Evolutionary conservation across 2,329 filamentous ascomycete genomes (phyloP).

Genomic region (Colletotrichum eremochloae): DNA sequence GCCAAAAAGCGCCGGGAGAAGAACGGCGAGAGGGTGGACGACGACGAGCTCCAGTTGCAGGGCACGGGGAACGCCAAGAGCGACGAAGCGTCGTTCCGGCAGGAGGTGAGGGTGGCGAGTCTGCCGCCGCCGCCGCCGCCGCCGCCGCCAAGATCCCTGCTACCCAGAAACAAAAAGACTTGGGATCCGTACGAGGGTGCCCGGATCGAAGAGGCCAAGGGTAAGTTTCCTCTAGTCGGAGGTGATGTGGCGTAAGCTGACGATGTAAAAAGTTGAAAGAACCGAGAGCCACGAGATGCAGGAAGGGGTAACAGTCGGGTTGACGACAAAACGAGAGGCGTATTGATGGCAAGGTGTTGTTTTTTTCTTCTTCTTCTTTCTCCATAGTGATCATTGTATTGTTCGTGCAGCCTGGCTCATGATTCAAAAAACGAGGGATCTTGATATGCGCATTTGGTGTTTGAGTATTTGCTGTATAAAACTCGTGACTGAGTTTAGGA

Average conservation of each 20-base stretch:
- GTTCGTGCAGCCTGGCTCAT: background rate
- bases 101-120: background rate
- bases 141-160: background rate
- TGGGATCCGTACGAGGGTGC: conserved; percentile 19
- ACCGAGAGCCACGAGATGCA: conserved; percentile 29
- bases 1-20: conserved; percentile 27
- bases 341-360: background rate
- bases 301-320: background rate
- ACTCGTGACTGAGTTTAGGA: background rate
- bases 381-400: background rate
- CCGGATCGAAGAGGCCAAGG: conserved; percentile 13
- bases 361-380: background rate
- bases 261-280: conserved; percentile 1
- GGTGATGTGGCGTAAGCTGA: background rate
- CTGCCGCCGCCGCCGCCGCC: background rate
- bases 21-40: conserved; percentile 6
- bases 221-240: background rate
- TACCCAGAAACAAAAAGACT: conserved; percentile 15
- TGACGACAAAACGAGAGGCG: background rate
- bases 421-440: too few species aligned
- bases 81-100: conserved; percentile 14
- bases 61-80: conserved; percentile 18
- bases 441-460: background rate
- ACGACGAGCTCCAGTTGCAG: conserved; percentile 14
- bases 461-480: conserved; percentile 8